phyloP scores from a whole-genome alignment of 2,329 filamentous ascomycete genomes.

The Eutypa lata region DNA sequence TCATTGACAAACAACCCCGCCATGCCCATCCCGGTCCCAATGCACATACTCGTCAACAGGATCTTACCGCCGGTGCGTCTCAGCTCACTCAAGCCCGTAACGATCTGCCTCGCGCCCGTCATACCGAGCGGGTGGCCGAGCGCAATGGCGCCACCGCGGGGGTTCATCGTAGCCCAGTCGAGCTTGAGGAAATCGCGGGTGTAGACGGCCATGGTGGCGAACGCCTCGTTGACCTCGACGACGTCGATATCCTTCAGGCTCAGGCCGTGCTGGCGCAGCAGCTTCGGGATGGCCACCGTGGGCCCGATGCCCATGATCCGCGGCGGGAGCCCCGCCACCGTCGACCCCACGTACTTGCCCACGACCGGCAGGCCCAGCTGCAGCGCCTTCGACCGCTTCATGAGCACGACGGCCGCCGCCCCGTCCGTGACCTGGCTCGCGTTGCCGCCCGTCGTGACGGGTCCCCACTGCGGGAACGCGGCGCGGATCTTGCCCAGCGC shows the following conservation, averaged over 20 bases:
- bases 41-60: conserved; percentile 87
- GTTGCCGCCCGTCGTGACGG: conserved; percentile 86
- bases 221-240: conserved; percentile 95
- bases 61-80: conserved; percentile 86
- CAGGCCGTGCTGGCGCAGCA: conserved; percentile 76
- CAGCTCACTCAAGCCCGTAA: conserved; percentile 84
- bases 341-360: conserved; percentile 91
- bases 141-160: conserved; percentile 77
- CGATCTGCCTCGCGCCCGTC: conserved; percentile 77
- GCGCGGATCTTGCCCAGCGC: conserved; percentile 77
- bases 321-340: conserved; percentile 83
- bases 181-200: conserved; percentile 72
- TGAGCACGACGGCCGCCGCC: conserved; percentile 81
- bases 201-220: conserved; percentile 97
- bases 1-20: conserved; percentile 65
- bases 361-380: conserved; percentile 87
- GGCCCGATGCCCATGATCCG: conserved; percentile 96
- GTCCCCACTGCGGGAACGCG: conserved; percentile 87
- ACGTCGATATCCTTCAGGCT: conserved; percentile 81
- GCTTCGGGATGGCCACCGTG: conserved; percentile 72
- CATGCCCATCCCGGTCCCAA: conserved; percentile 68
- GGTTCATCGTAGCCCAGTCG: conserved; percentile 75
- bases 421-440: conserved; percentile 94
- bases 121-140: conserved; percentile 79
- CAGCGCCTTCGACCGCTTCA: conserved; percentile 89